phyloP scores from a whole-genome alignment of 495 filamentous ascomycete genomes.

The Cladorrhinum samala region DNA sequence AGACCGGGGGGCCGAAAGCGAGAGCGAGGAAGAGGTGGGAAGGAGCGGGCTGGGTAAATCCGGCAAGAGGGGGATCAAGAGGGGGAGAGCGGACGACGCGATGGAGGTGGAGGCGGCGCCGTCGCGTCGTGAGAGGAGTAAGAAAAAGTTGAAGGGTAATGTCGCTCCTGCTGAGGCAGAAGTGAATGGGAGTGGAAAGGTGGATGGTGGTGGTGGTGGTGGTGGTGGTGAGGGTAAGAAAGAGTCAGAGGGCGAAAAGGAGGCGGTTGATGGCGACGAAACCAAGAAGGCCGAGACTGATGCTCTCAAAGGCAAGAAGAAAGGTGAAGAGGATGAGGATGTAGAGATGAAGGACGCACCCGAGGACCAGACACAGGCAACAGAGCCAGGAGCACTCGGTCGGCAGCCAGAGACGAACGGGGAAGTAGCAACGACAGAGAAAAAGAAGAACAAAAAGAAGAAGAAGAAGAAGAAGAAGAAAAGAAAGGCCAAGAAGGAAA shows the following conservation, averaged over 20 bases:
- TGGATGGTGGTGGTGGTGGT: too few species aligned
- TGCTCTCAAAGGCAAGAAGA: not conserved
- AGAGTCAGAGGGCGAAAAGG: too few species aligned
- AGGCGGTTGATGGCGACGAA: not conserved
- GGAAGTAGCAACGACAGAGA: constrained; percentile 25
- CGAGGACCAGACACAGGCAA: not conserved
- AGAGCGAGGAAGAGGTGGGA: constrained; percentile 58
- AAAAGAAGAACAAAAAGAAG: constrained; percentile 50
- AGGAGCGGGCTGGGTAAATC: constrained; percentile 47
- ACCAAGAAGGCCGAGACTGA: constrained; percentile 8
- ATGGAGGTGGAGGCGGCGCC: too few species aligned
- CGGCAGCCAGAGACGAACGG: constrained; percentile 1
- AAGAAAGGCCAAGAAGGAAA: constrained; percentile 17
- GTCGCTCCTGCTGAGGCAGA: too few species aligned
- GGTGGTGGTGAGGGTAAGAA: too few species aligned
- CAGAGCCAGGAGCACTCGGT: not conserved
- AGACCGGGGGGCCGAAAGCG: constrained; percentile 27
- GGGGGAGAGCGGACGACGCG: not conserved
- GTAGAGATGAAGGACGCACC: not conserved
- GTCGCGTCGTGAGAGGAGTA: too few species aligned
- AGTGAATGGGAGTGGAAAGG: too few species aligned
- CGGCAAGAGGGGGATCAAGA: constrained; percentile 5
- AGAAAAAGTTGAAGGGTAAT: too few species aligned
- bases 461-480: constrained; percentile 41
- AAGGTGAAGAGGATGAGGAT: not conserved